A percentile compares a stretch with the other conserved stretches of the same genome.
Evolutionary conservation across 306 rosid genomes (phyloP).

Genomic region (Hylodesmum podocarpum): DNA sequence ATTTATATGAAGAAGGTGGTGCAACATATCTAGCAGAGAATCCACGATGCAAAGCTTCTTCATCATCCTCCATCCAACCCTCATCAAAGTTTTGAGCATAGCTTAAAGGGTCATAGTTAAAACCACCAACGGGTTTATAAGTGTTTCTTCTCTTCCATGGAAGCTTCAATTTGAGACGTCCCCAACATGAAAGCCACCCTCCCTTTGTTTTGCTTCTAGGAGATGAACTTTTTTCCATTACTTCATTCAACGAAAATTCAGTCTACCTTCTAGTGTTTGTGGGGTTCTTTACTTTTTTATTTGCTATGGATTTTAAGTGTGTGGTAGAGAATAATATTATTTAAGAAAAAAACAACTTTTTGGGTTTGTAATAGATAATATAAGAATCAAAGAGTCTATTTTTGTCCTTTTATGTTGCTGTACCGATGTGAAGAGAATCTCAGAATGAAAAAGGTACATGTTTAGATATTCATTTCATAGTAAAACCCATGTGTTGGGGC

Average conservation of each 20-base stretch:
- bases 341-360: background rate
- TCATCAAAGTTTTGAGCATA: slow-evolving; percentile 85
- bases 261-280: background rate
- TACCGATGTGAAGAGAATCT: slow-evolving; percentile 25
- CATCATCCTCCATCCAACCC: slow-evolving; percentile 51
- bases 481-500: background rate
- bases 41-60: slow-evolving; percentile 45
- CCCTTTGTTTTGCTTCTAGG: slow-evolving; percentile 32
- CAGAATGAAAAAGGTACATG: background rate
- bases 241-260: slow-evolving; percentile 34
- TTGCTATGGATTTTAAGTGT: slow-evolving; percentile 48
- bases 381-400: background rate
- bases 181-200: slow-evolving; percentile 68
- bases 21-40: slow-evolving; percentile 80
- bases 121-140: slow-evolving; percentile 39
- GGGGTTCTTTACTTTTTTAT: background rate
- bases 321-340: slow-evolving; percentile 51
- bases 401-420: slow-evolving; percentile 9
- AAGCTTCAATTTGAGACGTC: slow-evolving; percentile 67
- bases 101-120: slow-evolving; percentile 72
- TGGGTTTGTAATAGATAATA: background rate
- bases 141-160: slow-evolving; percentile 42
- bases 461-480: background rate
- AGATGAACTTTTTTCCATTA: slow-evolving; percentile 51
- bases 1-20: slow-evolving; percentile 37